Evolutionary conservation across 306 rosid species (phyloP), one percentile per base, ranked within the genome.

Genomic region (Vigna reflexopilosa): DNA sequence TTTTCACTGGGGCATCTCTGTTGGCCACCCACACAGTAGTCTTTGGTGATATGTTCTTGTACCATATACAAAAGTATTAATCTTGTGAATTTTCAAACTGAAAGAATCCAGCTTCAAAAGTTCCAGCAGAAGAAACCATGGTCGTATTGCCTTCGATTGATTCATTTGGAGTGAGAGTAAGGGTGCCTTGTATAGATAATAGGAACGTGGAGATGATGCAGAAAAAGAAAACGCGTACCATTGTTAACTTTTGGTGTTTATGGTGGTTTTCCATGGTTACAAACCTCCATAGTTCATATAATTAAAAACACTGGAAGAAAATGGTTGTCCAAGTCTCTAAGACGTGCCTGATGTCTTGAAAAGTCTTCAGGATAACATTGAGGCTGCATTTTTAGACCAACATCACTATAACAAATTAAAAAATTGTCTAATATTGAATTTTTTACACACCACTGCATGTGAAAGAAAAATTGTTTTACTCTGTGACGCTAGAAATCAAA

Each of bases 21-120:
- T 67, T 65, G 51, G 70, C 70, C 42, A 65, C 51, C 70, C 70
- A 65, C 51, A 65, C 70, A 65, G 17, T 17, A 19, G 70, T 40
- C 51, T 26, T 65, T 17, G 70, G 70, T 40, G 51, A 9, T 17
- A 65, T 65, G 50, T 36, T 65, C 51, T 65, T 65, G 51, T 65
- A 65, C 51, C 70, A 65, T 65, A 65, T 38, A 40, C 70, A 30
- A 19, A 65, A 65, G 70, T 65, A 65, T 19, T 65, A 51, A 30
- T n/a, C n/a, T 65, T 40, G 50, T 40, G 32, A 65, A 19, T 65
- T 40, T 38, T 10, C 51, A 10, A 19, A n/a, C 30, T 17, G 19
- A 30, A 17, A 65, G 50, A 65, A 65, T 5, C 70, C 70, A 17
- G 51, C 70, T 65, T 65, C 70, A 65, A 65, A 67, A 19, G 47